These are phyloP conservation scores for Cyberlindnera subsufficiens DNA, from an alignment of 805 yeast species.

Conservation along the genomic window DNA sequence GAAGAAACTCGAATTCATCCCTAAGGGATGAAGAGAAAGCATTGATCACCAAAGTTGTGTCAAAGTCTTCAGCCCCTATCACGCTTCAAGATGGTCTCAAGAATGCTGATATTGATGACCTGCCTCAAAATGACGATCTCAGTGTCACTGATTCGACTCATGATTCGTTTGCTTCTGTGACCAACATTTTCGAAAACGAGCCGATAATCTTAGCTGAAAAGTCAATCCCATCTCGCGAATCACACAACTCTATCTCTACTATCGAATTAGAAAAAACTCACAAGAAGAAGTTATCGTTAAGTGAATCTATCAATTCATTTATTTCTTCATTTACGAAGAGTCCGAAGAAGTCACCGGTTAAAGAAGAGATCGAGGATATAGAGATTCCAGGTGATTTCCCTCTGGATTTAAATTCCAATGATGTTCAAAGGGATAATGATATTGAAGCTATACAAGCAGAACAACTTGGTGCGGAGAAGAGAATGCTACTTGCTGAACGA, in stretches of 20 bases:
- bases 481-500: no score
- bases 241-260: slow-evolving; percentile 19
- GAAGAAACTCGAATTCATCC: slow-evolving; percentile 21
- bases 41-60: slow-evolving; percentile 10
- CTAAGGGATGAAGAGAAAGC: slow-evolving; percentile 22
- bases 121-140: slow-evolving; percentile 8
- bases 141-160: slow-evolving; percentile 13
- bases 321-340: slow-evolving; percentile 10
- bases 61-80: slow-evolving; percentile 10
- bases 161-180: slow-evolving; percentile 20
- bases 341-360: slow-evolving; percentile 3
- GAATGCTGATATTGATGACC: slow-evolving; percentile 3
- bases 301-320: slow-evolving; percentile 17
- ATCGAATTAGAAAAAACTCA: slow-evolving; percentile 7
- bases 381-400: slow-evolving; percentile 2
- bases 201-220: background rate
- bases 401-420: background rate
- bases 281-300: slow-evolving; percentile 16
- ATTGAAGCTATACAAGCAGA: slow-evolving; percentile 1
- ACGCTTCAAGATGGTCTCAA: slow-evolving; percentile 15
- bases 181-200: slow-evolving; percentile 16
- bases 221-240: slow-evolving; percentile 5
- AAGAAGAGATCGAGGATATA: background rate
- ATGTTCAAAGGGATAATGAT: background rate
- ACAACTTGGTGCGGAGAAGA: no score